Conservation (phyloP, 225 moss, liverwort and hornwort genomes). For the Climacium dendroides region DNA sequence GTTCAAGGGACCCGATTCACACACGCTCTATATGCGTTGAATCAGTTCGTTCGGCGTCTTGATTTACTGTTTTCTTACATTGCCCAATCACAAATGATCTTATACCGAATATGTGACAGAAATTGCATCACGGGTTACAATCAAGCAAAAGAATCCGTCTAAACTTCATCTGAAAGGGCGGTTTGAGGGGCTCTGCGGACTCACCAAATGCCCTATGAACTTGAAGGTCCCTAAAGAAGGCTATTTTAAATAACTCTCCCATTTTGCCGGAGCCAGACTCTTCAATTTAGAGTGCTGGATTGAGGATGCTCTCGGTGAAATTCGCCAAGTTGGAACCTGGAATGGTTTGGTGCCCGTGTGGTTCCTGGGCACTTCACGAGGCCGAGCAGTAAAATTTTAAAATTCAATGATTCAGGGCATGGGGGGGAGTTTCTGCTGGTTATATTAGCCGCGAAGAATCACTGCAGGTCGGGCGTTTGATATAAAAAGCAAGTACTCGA, state of each 20-base stretch:
- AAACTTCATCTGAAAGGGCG: neutral
- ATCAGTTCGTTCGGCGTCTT: neutral
- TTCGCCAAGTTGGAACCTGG: neutral
- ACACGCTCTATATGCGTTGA: too few relatives aligned
- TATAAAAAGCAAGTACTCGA: neutral
- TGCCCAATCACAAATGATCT: neutral
- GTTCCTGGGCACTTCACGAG: neutral
- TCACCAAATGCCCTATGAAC: neutral
- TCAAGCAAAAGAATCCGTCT: neutral
- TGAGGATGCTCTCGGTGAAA: neutral
- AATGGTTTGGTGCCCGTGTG: neutral
- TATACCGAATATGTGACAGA: neutral
- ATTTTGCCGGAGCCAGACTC: neutral
- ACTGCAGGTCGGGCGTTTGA: neutral
- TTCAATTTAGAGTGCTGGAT: neutral
- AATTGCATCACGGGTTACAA: neutral
- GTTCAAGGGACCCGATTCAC: neutral
- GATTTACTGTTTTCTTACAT: neutral
- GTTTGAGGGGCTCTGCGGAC: too few relatives aligned
- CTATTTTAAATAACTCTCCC: neutral
- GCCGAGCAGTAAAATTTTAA: too few relatives aligned
- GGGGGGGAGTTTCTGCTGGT: neutral
- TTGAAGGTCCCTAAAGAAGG: too few relatives aligned
- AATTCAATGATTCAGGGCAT: neutral
- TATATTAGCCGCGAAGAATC: neutral